phyloP scores from a whole-genome alignment of 2,329 filamentous ascomycete species.

The Claviceps fusiformis region DNA sequence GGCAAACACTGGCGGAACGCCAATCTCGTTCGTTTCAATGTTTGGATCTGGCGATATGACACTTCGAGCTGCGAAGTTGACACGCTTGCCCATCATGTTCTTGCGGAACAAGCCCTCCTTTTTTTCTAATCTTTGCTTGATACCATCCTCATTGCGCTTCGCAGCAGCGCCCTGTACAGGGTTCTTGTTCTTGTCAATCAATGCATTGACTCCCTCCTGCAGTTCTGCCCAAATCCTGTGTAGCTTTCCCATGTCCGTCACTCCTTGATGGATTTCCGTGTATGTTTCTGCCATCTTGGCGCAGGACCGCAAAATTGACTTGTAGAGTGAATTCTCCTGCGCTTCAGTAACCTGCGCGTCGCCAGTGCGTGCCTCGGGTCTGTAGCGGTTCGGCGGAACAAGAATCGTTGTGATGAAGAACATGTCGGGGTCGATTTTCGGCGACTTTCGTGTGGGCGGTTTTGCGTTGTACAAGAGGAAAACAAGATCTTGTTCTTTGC shows the following conservation, averaged over 20 bases:
- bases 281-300: conserved; percentile 62
- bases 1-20: conserved; percentile 94
- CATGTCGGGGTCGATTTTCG: conserved; percentile 63
- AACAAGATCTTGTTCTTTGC: conserved; percentile 74
- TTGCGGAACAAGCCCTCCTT: conserved; percentile 97
- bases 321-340: conserved; percentile 79
- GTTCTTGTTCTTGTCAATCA: conserved; percentile 83
- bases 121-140: conserved; percentile 96
- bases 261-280: conserved; percentile 30
- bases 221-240: conserved; percentile 71
- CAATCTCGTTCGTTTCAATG: conserved; percentile 97
- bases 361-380: conserved; percentile 74
- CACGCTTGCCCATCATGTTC: conserved; percentile 99
- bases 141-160: conserved; percentile 73
- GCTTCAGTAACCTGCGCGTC: conserved; percentile 74
- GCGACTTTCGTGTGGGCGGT: conserved; percentile 41
- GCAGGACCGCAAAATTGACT: conserved; percentile 64
- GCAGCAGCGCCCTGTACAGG: conserved; percentile 66
- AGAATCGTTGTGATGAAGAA: conserved; percentile 83
- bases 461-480: conserved; percentile 74
- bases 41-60: conserved; percentile 98
- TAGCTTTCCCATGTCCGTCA: conserved; percentile 50
- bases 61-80: conserved; percentile 93
- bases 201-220: conserved; percentile 81
- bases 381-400: conserved; percentile 83